Percentiles rank a stretch among this genome's conserved stretches.
These are phyloP conservation scores for Arabidopsis hybrid DNA, from an alignment of 441 rosid genomes.

Conservation along the genomic window DNA sequence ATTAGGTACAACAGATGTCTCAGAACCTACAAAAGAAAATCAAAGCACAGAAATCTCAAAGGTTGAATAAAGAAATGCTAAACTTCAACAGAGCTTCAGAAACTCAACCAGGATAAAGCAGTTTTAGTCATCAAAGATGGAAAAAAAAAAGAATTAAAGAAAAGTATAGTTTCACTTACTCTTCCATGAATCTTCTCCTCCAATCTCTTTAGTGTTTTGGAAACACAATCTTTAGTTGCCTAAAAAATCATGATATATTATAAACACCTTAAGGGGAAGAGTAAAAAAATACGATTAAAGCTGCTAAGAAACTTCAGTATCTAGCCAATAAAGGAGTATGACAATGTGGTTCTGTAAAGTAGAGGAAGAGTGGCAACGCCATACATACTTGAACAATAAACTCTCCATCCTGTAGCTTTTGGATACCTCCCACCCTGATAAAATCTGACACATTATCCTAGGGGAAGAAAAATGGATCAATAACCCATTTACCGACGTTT, in stretches of 20 bases:
- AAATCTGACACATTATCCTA: constrained; percentile 97
- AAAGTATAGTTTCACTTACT: constrained; percentile 55
- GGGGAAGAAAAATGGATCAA: constrained; percentile 35
- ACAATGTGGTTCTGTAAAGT: constrained; percentile 11
- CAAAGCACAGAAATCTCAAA: constrained; percentile 26
- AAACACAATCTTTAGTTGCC: constrained; percentile 99
- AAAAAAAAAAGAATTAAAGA: constrained; percentile 5
- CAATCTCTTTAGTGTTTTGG: constrained; percentile 93
- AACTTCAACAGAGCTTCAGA: constrained; percentile 9
- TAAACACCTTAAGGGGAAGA: constrained; percentile 6
- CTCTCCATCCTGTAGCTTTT: constrained; percentile 96
- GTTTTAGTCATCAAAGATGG: constrained; percentile 14
- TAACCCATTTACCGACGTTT: constrained; percentile 35
- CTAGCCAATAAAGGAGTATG: constrained; percentile 9
- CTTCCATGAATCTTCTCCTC: constrained; percentile 98
- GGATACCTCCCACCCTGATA: constrained; percentile 97
- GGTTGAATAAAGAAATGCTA: constrained; percentile 28
- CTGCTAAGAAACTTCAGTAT: constrained; percentile 5
- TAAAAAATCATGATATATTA: constrained; percentile 45
- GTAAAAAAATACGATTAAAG: constrained; percentile 10
- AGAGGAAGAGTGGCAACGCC: constrained; percentile 22
- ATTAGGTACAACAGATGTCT: constrained; percentile 84
- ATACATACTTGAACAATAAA: constrained; percentile 92
- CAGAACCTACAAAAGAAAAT: constrained; percentile 67
- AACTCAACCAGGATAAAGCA: constrained; percentile 21